A percentile compares a stretch with the other conserved stretches of the same genome.
These are phyloP conservation scores for Ascochyta clinopodiicola DNA, from an alignment of 2,329 filamentous ascomycete genomes.

Conservation along the genomic window DNA sequence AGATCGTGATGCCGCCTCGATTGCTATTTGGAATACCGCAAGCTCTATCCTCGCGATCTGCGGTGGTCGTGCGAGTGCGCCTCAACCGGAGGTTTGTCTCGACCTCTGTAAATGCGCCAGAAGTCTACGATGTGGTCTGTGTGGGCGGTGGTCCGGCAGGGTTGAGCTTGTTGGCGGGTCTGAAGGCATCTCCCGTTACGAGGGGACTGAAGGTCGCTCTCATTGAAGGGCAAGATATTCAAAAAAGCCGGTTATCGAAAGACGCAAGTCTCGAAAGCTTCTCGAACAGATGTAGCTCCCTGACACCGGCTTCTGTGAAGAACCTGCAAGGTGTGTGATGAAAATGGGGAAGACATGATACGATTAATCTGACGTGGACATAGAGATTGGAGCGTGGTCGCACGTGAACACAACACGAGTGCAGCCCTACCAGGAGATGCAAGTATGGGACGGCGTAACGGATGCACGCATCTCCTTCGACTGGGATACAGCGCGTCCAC, in stretches of 20 bases:
- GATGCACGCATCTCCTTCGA: constrained; percentile 90
- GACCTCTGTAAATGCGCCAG: constrained; percentile 54
- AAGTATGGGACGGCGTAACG: constrained; percentile 95
- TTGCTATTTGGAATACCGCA: constrained; percentile 28
- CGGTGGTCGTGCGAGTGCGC: constrained; percentile 23
- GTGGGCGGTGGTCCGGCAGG: constrained; percentile 90
- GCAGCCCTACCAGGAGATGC: constrained; percentile 93
- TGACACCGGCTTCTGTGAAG: constrained; percentile 85
- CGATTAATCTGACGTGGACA: constrained; percentile 15
- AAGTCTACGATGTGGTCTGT: constrained; percentile 92
- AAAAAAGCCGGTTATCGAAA: constrained; percentile 70
- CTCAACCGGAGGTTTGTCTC: constrained; percentile 41
- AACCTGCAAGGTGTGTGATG: constrained; percentile 68
- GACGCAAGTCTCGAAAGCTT: constrained; percentile 70
- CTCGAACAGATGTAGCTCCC: constrained; percentile 94
- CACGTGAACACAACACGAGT: constrained; percentile 76
- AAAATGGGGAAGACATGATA: neutral
- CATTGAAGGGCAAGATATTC: constrained; percentile 86
- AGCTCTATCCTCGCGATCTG: constrained; percentile 19
- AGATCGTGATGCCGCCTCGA: constrained; percentile 45
- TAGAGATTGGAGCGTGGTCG: constrained; percentile 81
- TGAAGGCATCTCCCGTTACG: constrained; percentile 72
- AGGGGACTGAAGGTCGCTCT: constrained; percentile 82
- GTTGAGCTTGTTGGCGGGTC: constrained; percentile 64
- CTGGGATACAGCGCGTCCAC: constrained; percentile 61